A percentile compares a stretch with the other conserved stretches of the same genome.
Evolutionary conservation across 306 rosid genomes (phyloP).

Genomic region (Senna siamea): DNA sequence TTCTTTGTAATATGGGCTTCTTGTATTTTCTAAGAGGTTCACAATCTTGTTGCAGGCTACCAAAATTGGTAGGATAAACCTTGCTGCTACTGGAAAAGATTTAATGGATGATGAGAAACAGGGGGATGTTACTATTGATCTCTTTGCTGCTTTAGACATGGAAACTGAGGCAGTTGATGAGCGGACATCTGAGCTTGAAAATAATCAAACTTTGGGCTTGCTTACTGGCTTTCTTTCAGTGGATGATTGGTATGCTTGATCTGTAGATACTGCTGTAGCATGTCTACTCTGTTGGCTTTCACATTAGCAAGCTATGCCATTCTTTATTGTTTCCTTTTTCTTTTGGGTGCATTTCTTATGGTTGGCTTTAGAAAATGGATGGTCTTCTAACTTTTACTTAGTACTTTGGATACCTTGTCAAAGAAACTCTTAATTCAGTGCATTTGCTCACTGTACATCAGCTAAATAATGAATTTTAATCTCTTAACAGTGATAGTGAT

Average conservation of each 20-base stretch:
- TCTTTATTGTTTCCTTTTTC: not conserved
- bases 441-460: not conserved
- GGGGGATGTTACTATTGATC: constrained; percentile 89
- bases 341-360: not conserved
- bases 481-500: not conserved
- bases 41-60: constrained; percentile 66
- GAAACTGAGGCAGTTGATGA: constrained; percentile 81
- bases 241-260: constrained; percentile 77
- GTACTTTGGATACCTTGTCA: constrained; percentile 23
- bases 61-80: constrained; percentile 94
- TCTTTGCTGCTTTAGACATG: constrained; percentile 78
- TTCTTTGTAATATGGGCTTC: constrained; percentile 26
- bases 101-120: constrained; percentile 97
- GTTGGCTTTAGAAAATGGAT: not conserved
- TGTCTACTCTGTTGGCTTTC: constrained; percentile 2
- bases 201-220: constrained; percentile 91
- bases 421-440: not conserved
- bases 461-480: constrained; percentile 1
- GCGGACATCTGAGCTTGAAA: constrained; percentile 81
- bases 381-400: not conserved
- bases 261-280: constrained; percentile 26
- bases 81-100: constrained; percentile 97
- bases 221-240: constrained; percentile 91
- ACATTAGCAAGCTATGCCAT: not conserved
- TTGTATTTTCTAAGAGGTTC: constrained; percentile 21